Evolutionary conservation across 345 rosid genomes (phyloP).

Genomic region (Cochlearia excelsa): DNA sequence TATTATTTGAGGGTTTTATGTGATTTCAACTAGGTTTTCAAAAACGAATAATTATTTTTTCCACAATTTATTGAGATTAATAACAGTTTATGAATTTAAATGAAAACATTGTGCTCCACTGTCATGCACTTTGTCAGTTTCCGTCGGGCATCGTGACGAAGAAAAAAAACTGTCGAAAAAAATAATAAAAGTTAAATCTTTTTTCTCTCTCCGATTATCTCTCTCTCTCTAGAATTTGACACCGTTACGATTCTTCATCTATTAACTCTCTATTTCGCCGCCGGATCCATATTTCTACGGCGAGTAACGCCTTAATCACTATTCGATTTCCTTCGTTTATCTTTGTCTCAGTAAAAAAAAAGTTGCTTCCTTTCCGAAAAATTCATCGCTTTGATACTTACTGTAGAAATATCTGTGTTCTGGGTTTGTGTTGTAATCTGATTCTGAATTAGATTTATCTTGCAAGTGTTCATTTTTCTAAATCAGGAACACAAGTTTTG

Average conservation of each 20-base stretch:
- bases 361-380: conserved; percentile 20
- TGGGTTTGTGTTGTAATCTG: conserved; percentile 30
- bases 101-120: conserved; percentile 30
- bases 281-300: conserved; percentile 26
- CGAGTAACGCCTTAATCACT: background rate
- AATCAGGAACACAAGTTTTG: conserved; percentile 3
- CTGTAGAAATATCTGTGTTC: conserved; percentile 21
- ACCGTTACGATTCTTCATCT: conserved; percentile 33
- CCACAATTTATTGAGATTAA: no score
- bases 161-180: conserved; percentile 17
- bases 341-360: conserved; percentile 27
- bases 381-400: conserved; percentile 29
- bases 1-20: no score
- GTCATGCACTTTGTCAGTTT: conserved; percentile 54
- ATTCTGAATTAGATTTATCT: conserved; percentile 15
- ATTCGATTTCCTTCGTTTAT: background rate
- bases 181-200: conserved; percentile 28
- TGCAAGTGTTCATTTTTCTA: conserved; percentile 21
- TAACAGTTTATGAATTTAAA: no score
- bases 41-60: no score
- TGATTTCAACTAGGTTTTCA: no score
- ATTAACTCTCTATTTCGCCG: conserved; percentile 10
- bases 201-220: conserved; percentile 22
- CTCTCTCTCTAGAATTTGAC: conserved; percentile 25
- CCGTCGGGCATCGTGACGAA: conserved; percentile 32